These are phyloP conservation scores for Gracilaria caudata DNA, from an alignment of 23 red algal species.

Conservation along the genomic window DNA sequence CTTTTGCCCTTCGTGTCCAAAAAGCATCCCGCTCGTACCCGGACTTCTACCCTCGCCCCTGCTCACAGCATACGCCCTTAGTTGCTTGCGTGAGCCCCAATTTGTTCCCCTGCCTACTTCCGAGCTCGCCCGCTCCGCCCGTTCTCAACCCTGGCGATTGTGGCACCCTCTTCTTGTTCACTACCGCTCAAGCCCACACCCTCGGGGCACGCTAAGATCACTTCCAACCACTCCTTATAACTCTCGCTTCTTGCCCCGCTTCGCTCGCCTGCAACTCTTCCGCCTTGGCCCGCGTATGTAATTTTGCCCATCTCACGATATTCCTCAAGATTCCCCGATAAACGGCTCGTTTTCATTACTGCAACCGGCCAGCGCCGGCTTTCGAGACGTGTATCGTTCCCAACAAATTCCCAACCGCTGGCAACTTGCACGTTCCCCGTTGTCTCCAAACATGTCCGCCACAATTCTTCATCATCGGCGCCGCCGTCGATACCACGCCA, in stretches of 20 bases:
- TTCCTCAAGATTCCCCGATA: background rate
- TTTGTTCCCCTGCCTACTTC: background rate
- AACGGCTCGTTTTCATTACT: background rate
- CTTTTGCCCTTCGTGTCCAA: no score
- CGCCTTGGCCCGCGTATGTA: background rate
- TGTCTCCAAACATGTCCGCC: background rate
- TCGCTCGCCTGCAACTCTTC: background rate
- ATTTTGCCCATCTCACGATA: background rate
- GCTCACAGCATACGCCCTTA: background rate
- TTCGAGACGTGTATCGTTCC: background rate
- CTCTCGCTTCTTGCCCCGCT: background rate
- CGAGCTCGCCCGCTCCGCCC: background rate
- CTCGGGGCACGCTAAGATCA: background rate
- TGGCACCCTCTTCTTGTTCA: no score
- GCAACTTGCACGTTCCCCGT: background rate
- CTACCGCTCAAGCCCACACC: background rate
- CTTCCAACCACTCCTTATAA: background rate
- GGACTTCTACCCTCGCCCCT: background rate
- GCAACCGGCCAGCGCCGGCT: background rate
- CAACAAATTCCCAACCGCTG: background rate
- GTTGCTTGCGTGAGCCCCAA: background rate
- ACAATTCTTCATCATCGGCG: slow-evolving; percentile 8
- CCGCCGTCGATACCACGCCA: background rate
- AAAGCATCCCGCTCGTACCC: background rate
- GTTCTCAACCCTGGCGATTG: no score